Percentiles rank a stretch among this genome's conserved stretches.
These are phyloP conservation scores for Colletotrichum spaethianum DNA, from an alignment of 2,329 filamentous ascomycete species.

Conservation along the genomic window DNA sequence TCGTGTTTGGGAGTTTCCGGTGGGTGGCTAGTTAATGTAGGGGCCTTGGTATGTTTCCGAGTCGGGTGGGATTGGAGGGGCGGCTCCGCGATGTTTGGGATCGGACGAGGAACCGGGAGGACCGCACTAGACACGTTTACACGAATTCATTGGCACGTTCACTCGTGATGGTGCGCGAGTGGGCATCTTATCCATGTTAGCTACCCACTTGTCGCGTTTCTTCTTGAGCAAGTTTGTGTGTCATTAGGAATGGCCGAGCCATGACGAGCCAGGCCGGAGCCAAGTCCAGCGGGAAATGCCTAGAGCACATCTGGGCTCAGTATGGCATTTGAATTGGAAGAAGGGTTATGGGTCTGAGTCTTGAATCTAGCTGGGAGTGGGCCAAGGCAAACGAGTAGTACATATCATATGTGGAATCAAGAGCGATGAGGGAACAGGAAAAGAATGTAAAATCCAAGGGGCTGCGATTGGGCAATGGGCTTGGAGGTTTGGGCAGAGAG, in stretches of 20 bases:
- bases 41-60: slow-evolving; percentile 30
- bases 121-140: neutral
- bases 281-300: neutral
- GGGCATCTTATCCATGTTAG: neutral
- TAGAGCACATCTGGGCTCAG: neutral
- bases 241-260: slow-evolving; percentile 15
- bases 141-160: neutral
- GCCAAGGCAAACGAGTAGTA: slow-evolving; percentile 1
- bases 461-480: neutral
- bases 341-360: neutral
- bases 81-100: slow-evolving; percentile 24
- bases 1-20: neutral
- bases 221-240: slow-evolving; percentile 32
- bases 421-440: neutral
- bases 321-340: neutral
- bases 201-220: slow-evolving; percentile 4
- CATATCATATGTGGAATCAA: neutral
- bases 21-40: slow-evolving; percentile 21
- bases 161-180: neutral
- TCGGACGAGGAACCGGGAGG: neutral
- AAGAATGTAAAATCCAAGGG: neutral
- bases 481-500: too few relatives aligned
- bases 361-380: neutral
- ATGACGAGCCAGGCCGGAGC: neutral
- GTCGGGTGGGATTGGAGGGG: slow-evolving; percentile 12